Percentiles rank a stretch among this genome's conserved stretches.
phyloP scores from a whole-genome alignment of 495 filamentous ascomycete species.

The Talaromyces borbonicus region DNA sequence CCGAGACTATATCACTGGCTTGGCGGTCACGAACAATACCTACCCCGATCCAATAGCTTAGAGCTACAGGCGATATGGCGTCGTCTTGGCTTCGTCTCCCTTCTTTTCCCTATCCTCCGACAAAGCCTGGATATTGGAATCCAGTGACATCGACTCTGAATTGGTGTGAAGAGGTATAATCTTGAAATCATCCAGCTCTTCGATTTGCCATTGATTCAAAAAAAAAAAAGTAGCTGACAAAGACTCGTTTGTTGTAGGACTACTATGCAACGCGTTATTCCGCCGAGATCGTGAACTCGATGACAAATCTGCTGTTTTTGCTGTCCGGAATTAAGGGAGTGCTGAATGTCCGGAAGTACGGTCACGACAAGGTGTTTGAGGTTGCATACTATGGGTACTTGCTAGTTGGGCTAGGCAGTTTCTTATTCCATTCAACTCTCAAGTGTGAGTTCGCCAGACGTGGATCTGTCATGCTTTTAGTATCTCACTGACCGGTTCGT shows the following conservation, averaged over 20 bases:
- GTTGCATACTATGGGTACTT: constrained; percentile 66
- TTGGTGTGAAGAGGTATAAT: constrained; percentile 81
- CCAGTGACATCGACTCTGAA: constrained; percentile 84
- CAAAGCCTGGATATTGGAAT: constrained; percentile 64
- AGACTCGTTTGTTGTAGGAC: constrained; percentile 24
- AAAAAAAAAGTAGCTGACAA: background rate
- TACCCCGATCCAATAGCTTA: no score
- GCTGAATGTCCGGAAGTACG: constrained; percentile 54
- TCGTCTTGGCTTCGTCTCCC: constrained; percentile 25
- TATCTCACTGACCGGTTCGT: no score
- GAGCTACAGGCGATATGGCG: background rate
- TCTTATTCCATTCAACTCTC: constrained; percentile 72
- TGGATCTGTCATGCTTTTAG: no score
- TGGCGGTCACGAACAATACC: no score
- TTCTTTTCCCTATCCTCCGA: constrained; percentile 59
- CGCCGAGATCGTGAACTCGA: constrained; percentile 58
- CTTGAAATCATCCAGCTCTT: constrained; percentile 1
- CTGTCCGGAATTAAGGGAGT: constrained; percentile 64
- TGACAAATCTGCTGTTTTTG: constrained; percentile 77
- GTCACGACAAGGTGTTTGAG: constrained; percentile 64
- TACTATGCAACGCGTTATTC: constrained; percentile 53
- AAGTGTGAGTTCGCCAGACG: constrained; percentile 50
- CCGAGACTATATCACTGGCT: no score
- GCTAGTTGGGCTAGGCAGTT: constrained; percentile 70
- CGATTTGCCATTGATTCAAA: background rate